Conservation (phyloP, 2,329 filamentous ascomycete genomes). For the Trichoderma atroviride region DNA sequence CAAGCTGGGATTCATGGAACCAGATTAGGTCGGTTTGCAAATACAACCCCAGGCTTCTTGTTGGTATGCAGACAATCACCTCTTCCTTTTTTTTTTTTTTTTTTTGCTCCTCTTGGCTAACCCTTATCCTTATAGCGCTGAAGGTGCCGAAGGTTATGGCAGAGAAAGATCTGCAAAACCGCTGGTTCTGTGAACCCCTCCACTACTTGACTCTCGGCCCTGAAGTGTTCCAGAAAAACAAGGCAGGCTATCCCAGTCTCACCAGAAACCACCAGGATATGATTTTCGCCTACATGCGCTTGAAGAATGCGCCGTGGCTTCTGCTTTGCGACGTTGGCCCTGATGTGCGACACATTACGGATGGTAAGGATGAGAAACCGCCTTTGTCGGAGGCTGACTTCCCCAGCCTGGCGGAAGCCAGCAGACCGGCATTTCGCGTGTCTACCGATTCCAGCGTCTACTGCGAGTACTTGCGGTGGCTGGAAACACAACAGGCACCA, state of each 20-base stretch:
- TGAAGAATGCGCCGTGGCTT: constrained; percentile 65
- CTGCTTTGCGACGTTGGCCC: constrained; percentile 65
- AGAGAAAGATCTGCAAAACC: constrained; percentile 61
- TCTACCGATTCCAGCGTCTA: constrained; percentile 49
- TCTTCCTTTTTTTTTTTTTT: background rate
- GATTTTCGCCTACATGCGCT: constrained; percentile 64
- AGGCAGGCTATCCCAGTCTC: constrained; percentile 63
- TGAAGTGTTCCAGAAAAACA: constrained; percentile 62
- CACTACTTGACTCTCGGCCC: constrained; percentile 61
- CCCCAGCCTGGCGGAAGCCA: constrained; percentile 72
- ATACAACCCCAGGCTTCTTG: constrained; percentile 77
- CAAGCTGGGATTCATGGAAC: constrained; percentile 93
- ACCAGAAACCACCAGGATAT: constrained; percentile 63
- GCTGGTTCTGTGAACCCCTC: constrained; percentile 71
- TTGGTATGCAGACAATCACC: constrained; percentile 67
- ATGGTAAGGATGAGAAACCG: constrained; percentile 36
- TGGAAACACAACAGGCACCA: constrained; percentile 79
- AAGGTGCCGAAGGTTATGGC: constrained; percentile 62
- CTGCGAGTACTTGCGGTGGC: constrained; percentile 78
- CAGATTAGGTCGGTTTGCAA: constrained; percentile 80
- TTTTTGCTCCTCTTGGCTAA: background rate
- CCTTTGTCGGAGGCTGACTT: constrained; percentile 56
- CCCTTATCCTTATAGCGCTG: constrained; percentile 47
- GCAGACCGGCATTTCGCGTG: constrained; percentile 37
- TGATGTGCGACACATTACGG: constrained; percentile 40